Percentiles rank a stretch among this genome's conserved stretches.
Evolutionary conservation across 106 monocot species (phyloP).

Genomic region (Dioscorea zingiberensis): DNA sequence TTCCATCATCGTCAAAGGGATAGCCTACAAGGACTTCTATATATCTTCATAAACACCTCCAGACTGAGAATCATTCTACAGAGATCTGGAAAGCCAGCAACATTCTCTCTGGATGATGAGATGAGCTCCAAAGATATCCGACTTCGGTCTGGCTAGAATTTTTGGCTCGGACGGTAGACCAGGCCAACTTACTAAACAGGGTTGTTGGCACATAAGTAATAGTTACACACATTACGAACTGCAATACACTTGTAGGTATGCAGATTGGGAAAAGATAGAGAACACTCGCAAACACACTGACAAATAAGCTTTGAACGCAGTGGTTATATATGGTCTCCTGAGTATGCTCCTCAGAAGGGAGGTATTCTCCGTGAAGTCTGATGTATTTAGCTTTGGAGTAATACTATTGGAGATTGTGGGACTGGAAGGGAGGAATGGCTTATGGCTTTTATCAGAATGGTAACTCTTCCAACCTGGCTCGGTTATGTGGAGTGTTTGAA

Average conservation of each 20-base stretch:
- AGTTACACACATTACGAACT: background rate
- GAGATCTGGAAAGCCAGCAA: slow-evolving; percentile 12
- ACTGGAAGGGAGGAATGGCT: slow-evolving; percentile 16
- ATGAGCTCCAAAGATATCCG: slow-evolving; percentile 15
- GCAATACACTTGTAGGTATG: too few species aligned
- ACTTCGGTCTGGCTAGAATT: slow-evolving; percentile 31
- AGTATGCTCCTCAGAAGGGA: slow-evolving; percentile 23
- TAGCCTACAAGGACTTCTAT: slow-evolving; percentile 1
- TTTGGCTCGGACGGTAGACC: slow-evolving; percentile 10
- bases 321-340: slow-evolving; percentile 38
- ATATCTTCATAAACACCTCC: slow-evolving; percentile 9
- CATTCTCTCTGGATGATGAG: background rate
- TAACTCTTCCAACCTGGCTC: slow-evolving; percentile 8
- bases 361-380: slow-evolving; percentile 20
- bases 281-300: too few species aligned
- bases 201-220: slow-evolving; percentile 29
- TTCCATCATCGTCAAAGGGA: slow-evolving; percentile 14
- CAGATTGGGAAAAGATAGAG: too few species aligned
- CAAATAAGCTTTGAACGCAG: background rate
- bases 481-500: slow-evolving; percentile 11
- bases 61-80: slow-evolving; percentile 1
- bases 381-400: slow-evolving; percentile 30
- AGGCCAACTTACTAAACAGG: slow-evolving; percentile 9
- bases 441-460: background rate
- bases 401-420: slow-evolving; percentile 26